Base-by-base conservation (phyloP, 371 early-diverging fungal species). In the Basidiobolus meristosporus region DNA sequence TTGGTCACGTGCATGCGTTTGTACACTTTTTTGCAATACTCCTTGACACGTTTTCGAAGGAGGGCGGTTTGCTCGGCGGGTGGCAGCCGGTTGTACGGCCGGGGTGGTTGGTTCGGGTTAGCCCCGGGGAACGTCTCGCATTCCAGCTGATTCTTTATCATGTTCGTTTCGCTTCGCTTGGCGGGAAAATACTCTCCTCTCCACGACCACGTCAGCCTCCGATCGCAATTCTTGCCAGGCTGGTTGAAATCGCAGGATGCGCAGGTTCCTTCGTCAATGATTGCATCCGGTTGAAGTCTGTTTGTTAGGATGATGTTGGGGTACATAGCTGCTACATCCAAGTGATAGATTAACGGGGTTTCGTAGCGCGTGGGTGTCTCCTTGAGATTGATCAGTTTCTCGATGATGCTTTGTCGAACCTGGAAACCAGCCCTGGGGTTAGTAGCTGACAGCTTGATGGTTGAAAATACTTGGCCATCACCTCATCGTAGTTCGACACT, bases 261-360 rank as follows among this genome's bases (percentile, higher is more conserved):
- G 53, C 99, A 99, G 2, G 64, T 64, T 11, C 77, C 73, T 46
- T 98, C 97, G 11, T 76, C 73, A 22, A 97, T 81, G 40, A 99
- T 82, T 2, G 99, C 89, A 56, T 91, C 87, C 1, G 99, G 99
- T 59, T 99, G 99, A 2, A 99, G 62, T 18, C 98, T 80, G 51
- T 99, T 98, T 7, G 99, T 99, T 14, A 99, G 64, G 57, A 99
- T 99, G 45, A 99, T 99, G 53, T 99, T 99, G 12, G 99, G 98
- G 55, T 99, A 99, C 99, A 99, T 98, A 19, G 99, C 98, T 0
- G 90, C 99, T 2, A 99, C 98, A 61, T 99, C 99, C 63, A 99
- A 70, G 53, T 99, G 99, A 61, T 99, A 99, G 41, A 99, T 90
- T 5, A 83, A 60, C 0, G 99, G 99, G 10, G 62, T 56, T 41